Base-by-base conservation (phyloP, 139 green algal genomes). In the Coelastrella sp. region DNA sequence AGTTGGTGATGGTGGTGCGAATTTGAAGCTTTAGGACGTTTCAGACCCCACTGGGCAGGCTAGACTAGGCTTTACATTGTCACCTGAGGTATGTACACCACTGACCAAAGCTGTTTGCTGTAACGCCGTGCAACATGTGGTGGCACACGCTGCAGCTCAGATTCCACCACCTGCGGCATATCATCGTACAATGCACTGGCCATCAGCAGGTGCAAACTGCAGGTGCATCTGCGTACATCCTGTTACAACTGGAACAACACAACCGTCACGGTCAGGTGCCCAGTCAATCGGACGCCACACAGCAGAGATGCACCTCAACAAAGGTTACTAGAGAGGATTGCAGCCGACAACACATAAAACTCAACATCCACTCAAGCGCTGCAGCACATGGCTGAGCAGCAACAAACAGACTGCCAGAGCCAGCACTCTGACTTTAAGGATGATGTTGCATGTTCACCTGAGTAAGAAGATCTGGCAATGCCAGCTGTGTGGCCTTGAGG, bases 61-160 rank as follows among this genome's bases (percentile, higher is more conserved):
- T 63, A 60, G 6, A 58, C n/a, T 8, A 7, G 68, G 56, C 17
- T 6, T 19, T 68, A 0, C 56, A 68, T 3, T 15, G 88, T 60
- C 17, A 93, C 93, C 93, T 98, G 95, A 3, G 96, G 96, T 70
- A 99, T 93, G 84, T 98, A 98, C 6, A 96, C 65, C 7, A 98
- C 91, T 12, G 93, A 95, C 96, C 96, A 98, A 11, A 95, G 82
- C 82, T 95, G 91, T 25, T 90, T 68, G 6, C 1, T 88, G 86
- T 88, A 91, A 58, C 60, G 82, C 49, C 58, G 73, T 1, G 90
- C 89, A 49, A 97, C 91, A 15, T 91, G 80, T 6, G 87, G 74
- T 0, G 96, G 96, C 12, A 98, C 90, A 11, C 96, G 91, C 22
- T 58, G 63, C 85, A 97, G 92, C 92, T 98, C 94, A 20, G 86